Conservation (phyloP, 805 yeast species). For the Hanseniaspora hatyaiensis region DNA sequence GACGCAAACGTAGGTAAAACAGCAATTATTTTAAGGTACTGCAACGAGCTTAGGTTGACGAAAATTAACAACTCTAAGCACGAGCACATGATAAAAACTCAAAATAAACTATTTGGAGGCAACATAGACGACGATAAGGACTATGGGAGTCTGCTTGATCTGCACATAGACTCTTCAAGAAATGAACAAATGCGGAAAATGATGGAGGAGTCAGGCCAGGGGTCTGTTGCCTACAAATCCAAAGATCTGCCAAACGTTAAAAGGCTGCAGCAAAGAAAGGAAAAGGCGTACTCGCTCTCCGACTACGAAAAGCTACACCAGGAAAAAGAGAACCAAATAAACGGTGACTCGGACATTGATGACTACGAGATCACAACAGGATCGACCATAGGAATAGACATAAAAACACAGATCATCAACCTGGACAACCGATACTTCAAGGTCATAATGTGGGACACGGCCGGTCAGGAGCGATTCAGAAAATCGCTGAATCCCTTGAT, state of each 20-base stretch:
- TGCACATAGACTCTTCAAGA: neutral
- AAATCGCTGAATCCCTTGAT: constrained; percentile 36
- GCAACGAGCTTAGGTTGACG: constrained; percentile 27
- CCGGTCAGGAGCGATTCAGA: constrained; percentile 41
- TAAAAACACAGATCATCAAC: constrained; percentile 35
- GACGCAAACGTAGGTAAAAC: constrained; percentile 41
- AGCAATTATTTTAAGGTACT: constrained; percentile 35
- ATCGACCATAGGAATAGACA: constrained; percentile 39
- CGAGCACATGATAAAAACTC: constrained; percentile 4
- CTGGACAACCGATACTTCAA: constrained; percentile 36
- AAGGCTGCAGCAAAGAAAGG: constrained; percentile 15
- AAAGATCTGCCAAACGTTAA: too few species aligned
- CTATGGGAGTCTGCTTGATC: neutral
- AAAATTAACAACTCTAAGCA: neutral
- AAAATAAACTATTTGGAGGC: constrained; percentile 5
- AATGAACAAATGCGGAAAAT: too few species aligned
- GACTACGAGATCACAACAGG: constrained; percentile 25
- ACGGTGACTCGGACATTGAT: constrained; percentile 25
- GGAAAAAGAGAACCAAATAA: constrained; percentile 17
- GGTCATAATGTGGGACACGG: constrained; percentile 40
- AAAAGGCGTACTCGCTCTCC: constrained; percentile 25
- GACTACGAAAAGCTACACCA: constrained; percentile 27
- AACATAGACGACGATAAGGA: neutral
- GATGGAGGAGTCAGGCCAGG: too few species aligned
- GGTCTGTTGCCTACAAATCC: too few species aligned